phyloP scores from a whole-genome alignment of 192 early-diverging fungal genomes.

The Martensiomyces pterosporus region DNA sequence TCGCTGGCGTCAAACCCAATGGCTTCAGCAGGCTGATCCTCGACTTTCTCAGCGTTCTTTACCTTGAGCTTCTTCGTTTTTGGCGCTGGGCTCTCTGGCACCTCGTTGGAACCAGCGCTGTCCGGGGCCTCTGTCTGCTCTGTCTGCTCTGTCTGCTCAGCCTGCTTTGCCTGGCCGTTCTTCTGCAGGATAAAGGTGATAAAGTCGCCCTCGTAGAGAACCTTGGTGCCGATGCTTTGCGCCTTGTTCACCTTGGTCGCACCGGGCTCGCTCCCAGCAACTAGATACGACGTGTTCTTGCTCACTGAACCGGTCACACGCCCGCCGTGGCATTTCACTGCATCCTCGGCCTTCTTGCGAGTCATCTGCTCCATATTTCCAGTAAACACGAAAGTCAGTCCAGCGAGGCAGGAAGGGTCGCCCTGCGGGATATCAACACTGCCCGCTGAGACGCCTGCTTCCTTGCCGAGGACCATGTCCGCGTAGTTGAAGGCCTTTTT shows the following conservation, averaged over 20 bases:
- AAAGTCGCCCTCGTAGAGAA: neutral
- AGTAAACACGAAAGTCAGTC: slow-evolving; percentile 88
- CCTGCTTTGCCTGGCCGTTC: no score
- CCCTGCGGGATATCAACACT: slow-evolving; percentile 69
- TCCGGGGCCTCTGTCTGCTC: no score
- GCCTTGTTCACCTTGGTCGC: neutral
- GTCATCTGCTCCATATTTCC: slow-evolving; percentile 75
- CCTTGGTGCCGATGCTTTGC: neutral
- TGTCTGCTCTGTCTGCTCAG: neutral
- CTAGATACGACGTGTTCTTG: neutral
- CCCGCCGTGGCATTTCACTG: neutral
- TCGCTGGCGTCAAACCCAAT: slow-evolving; percentile 35
- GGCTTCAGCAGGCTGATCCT: slow-evolving; percentile 1
- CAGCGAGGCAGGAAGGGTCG: slow-evolving; percentile 61
- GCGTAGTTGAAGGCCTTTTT: slow-evolving; percentile 27
- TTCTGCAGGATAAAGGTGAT: no score
- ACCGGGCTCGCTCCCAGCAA: neutral
- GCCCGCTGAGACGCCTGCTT: slow-evolving; percentile 55
- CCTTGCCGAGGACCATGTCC: slow-evolving; percentile 7
- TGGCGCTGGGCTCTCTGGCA: no score
- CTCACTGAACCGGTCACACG: neutral
- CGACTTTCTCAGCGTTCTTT: neutral
- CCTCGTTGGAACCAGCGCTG: no score
- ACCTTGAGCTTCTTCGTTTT: slow-evolving; percentile 12
- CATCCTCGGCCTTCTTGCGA: neutral